These are phyloP conservation scores for Phytophthora colocasiae DNA, from an alignment of 352 stramenopile species.

Conservation along the genomic window DNA sequence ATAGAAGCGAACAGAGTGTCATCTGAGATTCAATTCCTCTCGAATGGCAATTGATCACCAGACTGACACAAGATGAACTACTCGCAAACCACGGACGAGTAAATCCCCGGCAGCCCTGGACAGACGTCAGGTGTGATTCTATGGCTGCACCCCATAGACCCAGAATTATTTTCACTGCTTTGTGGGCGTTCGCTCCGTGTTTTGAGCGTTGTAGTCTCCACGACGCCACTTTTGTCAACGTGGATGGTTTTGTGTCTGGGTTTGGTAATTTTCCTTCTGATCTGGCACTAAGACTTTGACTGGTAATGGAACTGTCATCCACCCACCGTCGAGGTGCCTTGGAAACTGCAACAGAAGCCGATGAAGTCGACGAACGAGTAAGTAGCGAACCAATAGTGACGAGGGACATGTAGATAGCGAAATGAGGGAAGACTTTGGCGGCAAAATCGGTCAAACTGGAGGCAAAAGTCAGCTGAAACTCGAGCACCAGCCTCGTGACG, in stretches of 20 bases:
- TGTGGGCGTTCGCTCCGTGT: neutral
- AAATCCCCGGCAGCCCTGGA: neutral
- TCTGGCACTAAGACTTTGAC: too few species aligned
- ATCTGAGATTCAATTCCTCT: neutral
- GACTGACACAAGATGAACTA: constrained; percentile 5
- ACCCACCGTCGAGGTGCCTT: neutral
- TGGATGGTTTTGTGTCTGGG: neutral
- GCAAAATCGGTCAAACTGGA: neutral
- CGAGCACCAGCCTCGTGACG: constrained; percentile 7
- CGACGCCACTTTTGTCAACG: too few species aligned
- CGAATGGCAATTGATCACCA: constrained; percentile 9
- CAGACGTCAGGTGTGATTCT: neutral
- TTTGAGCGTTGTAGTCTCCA: too few species aligned
- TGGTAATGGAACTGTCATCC: too few species aligned
- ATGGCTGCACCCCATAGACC: neutral
- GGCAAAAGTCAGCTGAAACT: constrained; percentile 1
- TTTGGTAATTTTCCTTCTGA: neutral
- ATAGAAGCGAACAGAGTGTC: neutral
- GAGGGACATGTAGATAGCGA: constrained; percentile 8
- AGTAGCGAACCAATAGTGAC: neutral
- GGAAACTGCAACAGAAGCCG: neutral
- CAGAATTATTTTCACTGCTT: neutral
- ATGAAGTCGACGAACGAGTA: neutral
- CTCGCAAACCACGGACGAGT: neutral
- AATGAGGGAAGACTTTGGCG: neutral